Evolutionary conservation across 2,329 filamentous ascomycete species (phyloP), one percentile per base, ranked within the genome.

Genomic region (Niveomyces coronatus): DNA sequence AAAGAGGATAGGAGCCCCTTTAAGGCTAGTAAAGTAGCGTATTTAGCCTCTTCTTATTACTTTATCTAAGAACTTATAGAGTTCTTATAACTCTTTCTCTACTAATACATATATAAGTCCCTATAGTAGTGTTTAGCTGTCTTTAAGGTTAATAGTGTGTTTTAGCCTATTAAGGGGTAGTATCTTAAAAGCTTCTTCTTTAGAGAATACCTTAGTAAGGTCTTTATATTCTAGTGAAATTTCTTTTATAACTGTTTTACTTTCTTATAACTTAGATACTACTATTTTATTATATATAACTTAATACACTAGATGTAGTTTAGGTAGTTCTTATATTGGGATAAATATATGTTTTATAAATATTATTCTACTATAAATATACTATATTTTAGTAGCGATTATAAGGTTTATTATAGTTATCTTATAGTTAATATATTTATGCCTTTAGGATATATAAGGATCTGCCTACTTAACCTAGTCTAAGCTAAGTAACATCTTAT

Each of bases 11-110:
- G 31, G 10, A 31, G 39, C 22, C 20, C 11, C 26, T 37, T 18
- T 30, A 20, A 32, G 19, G 30, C 37, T 44, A 35, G 40, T 34
- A 31, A 27, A 44, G 5, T 22, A 22, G 26, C 37, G 30, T 16
- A 41, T 43, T n/a, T 35, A 39, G 9, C 15, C 35, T 30, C 32
- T 39, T 31, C 30, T 22, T 41, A 45, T 20, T 10, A 33, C 33
- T 18, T 44, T 40, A 27, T 44, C 20, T 24, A 24, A 8, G 13
- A 24, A 24, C 13, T 24, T 24, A 18, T 44, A 27, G 37, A 46
- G 31, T 18, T 35, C 17, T 31, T 33, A 13, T 23, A 40, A 22
- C 23, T 45, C 39, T 26, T 19, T 35, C 26, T 38, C 34, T 35
- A 22, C 33, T 32, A 39, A 26, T 22, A 40, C 24, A 31, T 45